Base-by-base conservation (phyloP, 305 asterid genomes). In the Fraxinus floribunda region DNA sequence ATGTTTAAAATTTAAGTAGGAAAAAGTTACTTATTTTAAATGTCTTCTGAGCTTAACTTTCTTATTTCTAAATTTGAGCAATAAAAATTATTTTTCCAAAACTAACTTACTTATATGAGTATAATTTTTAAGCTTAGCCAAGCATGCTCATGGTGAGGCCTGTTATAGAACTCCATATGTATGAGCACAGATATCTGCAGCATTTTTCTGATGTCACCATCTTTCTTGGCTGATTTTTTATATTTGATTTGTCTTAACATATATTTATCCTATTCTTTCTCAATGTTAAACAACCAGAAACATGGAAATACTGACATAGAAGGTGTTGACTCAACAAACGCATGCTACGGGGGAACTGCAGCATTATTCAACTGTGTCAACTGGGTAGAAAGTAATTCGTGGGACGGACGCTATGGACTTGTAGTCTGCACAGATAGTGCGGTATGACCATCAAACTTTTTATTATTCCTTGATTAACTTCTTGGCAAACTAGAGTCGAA, bases 401-500 rank as follows among this genome's bases (percentile, higher is more conserved):
- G 99, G 99, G 99, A 94, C 85, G 98, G 99, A 79, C 92, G 99
- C 84, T 93, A 93, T 84, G 99, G 98, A 78, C 97, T 97, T 74
- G 99, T 94, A 82, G 97, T 97, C 86, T 97, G 98, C 90, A 94
- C 99, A 6, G 99, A 97, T 86, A 97, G 99, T 80, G 98, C 99
- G 92, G 99, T 96, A 90, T 78, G 90, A 77, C 70, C 81, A 29
- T 77, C 49, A 81, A 75, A 66, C 75, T 32, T 82, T 83, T 44
- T 22, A 7, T 18, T 80, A 71, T 60, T 66, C 34, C n/a, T 49
- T 6, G 52, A 79, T 52, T 66, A 41, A 46, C 68, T 13, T 78
- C 26, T 76, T 70, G 10, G 3, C 73, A 30, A 2, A 57, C 64
- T 15, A 8, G 38, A 49, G 29, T n/a, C 71, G 10, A 26, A 18